Percentiles rank a stretch among this genome's conserved stretches.
Evolutionary conservation across 2,329 filamentous ascomycete species (phyloP).

Genomic region (Ceratocystiopsis minuta): DNA sequence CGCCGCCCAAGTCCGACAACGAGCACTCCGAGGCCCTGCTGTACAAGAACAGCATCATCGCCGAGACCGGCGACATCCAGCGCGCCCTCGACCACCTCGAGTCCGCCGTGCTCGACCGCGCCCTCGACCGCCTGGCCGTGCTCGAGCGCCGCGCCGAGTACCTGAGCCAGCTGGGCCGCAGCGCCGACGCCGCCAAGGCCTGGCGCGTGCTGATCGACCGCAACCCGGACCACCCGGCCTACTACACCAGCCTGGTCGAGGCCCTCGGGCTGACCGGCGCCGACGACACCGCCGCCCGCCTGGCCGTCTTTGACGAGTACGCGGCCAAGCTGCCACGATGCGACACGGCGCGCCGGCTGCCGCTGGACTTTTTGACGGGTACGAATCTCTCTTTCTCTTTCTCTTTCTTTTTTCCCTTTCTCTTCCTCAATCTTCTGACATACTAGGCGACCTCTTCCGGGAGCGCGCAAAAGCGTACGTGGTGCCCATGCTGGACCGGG

Average conservation of each 20-base stretch:
- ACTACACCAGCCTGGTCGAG: conserved; percentile 63
- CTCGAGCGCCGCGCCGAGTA: conserved; percentile 79
- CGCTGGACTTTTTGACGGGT: conserved; percentile 75
- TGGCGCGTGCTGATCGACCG: conserved; percentile 69
- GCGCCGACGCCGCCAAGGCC: conserved; percentile 63
- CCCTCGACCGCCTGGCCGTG: conserved; percentile 67
- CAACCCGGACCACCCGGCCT: conserved; percentile 72
- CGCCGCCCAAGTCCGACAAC: conserved; percentile 59
- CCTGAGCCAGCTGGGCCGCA: conserved; percentile 56
- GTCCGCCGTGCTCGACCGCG: conserved; percentile 53
- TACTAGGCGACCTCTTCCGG: conserved; percentile 59
- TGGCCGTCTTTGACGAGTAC: conserved; percentile 63
- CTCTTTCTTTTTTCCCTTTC: too few relatives aligned
- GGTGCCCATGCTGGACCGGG: conserved; percentile 71
- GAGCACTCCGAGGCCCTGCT: conserved; percentile 87
- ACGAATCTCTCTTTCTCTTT: conserved; percentile 10
- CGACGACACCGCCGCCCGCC: conserved; percentile 43
- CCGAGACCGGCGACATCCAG: conserved; percentile 68
- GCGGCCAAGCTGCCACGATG: conserved; percentile 64
- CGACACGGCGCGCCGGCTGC: conserved; percentile 72
- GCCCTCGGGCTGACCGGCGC: conserved; percentile 35
- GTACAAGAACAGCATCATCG: conserved; percentile 92
- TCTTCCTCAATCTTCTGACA: neutral
- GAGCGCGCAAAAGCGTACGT: conserved; percentile 64
- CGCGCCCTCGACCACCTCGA: conserved; percentile 78